Percentiles rank a stretch among this genome's conserved stretches.
phyloP scores from a whole-genome alignment of 192 early-diverging fungal genomes.

The Entomortierella chlamydospora region DNA sequence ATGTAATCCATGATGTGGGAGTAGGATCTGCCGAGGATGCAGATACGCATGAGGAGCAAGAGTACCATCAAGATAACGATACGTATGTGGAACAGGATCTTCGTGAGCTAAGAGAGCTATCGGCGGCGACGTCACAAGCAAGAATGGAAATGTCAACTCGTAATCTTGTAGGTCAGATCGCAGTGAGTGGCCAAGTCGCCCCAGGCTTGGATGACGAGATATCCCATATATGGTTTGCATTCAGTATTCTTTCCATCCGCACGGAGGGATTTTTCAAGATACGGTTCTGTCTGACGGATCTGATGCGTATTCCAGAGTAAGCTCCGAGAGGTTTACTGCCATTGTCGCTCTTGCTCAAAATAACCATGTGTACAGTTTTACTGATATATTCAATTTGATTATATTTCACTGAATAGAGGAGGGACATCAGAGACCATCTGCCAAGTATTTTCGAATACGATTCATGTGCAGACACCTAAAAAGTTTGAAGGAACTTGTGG shows the following conservation, averaged over 20 bases:
- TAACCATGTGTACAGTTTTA: too few species aligned
- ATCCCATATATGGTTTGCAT: constrained; percentile 39
- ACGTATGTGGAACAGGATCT: constrained; percentile 24
- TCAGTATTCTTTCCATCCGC: constrained; percentile 42
- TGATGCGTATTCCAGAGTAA: constrained; percentile 36
- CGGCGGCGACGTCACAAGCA: background rate
- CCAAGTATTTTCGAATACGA: constrained; percentile 31
- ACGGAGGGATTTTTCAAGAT: constrained; percentile 45
- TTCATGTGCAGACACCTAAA: constrained; percentile 43
- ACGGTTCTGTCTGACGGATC: constrained; percentile 30
- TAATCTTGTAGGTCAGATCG: constrained; percentile 38
- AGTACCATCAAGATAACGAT: constrained; percentile 19
- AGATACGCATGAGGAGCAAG: constrained; percentile 16
- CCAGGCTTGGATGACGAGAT: constrained; percentile 21
- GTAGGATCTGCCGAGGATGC: background rate
- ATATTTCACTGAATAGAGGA: constrained; percentile 5
- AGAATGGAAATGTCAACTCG: constrained; percentile 31
- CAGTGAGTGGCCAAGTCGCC: constrained; percentile 32
- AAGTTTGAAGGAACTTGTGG: constrained; percentile 43
- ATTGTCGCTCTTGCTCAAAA: background rate
- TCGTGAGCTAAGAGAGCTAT: constrained; percentile 15
- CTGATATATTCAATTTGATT: background rate
- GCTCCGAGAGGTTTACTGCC: too few species aligned
- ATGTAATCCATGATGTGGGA: constrained; percentile 20
- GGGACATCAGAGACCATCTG: constrained; percentile 25